These are phyloP conservation scores for Cubamyces lactineus DNA, from an alignment of 768 basidiomycete genomes.

Conservation along the genomic window DNA sequence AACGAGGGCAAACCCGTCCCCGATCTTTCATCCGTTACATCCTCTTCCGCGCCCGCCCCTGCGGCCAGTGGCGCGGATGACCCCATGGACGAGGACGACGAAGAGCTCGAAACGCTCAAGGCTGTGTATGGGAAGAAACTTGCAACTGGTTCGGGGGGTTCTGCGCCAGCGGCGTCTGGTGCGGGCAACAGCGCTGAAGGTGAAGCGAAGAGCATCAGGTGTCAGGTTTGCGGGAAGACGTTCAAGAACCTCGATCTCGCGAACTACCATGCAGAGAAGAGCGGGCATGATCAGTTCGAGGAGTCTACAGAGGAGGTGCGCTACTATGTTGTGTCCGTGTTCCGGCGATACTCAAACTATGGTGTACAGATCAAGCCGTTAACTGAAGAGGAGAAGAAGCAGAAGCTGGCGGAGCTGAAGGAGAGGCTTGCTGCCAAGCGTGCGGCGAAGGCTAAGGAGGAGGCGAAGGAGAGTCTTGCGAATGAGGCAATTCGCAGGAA, in stretches of 20 bases:
- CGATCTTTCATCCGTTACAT: constrained; percentile 49
- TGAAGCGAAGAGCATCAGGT: constrained; percentile 72
- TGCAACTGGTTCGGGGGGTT: constrained; percentile 40
- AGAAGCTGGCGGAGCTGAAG: constrained; percentile 78
- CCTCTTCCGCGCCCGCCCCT: constrained; percentile 37
- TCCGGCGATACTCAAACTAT: too few relatives aligned
- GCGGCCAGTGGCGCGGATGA: constrained; percentile 25
- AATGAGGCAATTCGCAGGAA: constrained; percentile 86
- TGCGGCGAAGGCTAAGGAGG: constrained; percentile 67
- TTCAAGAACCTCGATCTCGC: constrained; percentile 88
- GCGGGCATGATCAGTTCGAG: constrained; percentile 94
- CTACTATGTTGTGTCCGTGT: not conserved
- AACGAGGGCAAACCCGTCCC: constrained; percentile 80
- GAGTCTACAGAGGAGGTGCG: constrained; percentile 91
- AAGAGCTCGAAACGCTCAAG: constrained; percentile 66
- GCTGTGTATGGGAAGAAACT: constrained; percentile 44
- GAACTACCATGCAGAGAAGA: constrained; percentile 93
- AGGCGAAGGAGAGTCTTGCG: constrained; percentile 69
- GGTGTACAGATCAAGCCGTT: constrained; percentile 78
- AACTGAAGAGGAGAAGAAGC: constrained; percentile 91
- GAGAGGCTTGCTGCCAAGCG: constrained; percentile 83
- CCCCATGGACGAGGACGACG: constrained; percentile 66
- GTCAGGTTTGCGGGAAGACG: constrained; percentile 80
- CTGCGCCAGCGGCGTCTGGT: constrained; percentile 38
- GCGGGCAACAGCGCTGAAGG: constrained; percentile 46